A percentile compares a stretch with the other conserved stretches of the same genome.
These are phyloP conservation scores for Ailanthus altissimus DNA, from an alignment of 345 rosid species.

Conservation along the genomic window DNA sequence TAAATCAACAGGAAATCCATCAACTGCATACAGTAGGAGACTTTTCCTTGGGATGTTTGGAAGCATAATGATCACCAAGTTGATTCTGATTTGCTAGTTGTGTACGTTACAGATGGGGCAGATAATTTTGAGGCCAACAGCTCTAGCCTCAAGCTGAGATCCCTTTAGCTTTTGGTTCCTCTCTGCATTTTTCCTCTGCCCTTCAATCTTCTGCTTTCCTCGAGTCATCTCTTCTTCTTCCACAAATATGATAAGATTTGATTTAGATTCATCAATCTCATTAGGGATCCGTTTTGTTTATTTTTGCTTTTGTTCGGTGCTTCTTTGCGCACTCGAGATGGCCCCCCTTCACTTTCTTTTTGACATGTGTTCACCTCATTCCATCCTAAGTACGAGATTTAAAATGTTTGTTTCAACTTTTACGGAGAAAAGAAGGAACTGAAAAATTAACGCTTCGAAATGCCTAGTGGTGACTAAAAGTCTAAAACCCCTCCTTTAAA, in stretches of 20 bases:
- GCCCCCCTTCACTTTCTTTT: too few species aligned
- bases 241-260: too few species aligned
- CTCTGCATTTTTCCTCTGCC: slow-evolving; percentile 68
- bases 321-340: too few species aligned
- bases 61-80: slow-evolving; percentile 61
- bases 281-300: too few species aligned
- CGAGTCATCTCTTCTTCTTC: slow-evolving; percentile 56
- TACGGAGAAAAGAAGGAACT: neutral
- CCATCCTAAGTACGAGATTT: neutral
- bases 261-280: too few species aligned
- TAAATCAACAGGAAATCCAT: slow-evolving; percentile 18
- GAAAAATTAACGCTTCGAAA: neutral
- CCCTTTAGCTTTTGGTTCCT: slow-evolving; percentile 63
- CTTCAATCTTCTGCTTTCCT: slow-evolving; percentile 86
- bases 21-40: slow-evolving; percentile 55
- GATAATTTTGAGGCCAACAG: slow-evolving; percentile 63
- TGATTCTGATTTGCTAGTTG: slow-evolving; percentile 71
- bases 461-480: neutral
- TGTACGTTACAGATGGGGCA: slow-evolving; percentile 80
- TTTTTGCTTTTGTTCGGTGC: too few species aligned
- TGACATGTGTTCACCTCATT: too few species aligned
- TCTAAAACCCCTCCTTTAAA: too few species aligned
- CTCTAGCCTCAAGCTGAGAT: slow-evolving; percentile 70
- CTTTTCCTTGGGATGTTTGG: slow-evolving; percentile 73
- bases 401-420: neutral